Evolutionary conservation across 1,284 basidiomycete genomes (phyloP).

Genomic region (Wallemia ichthyophaga): DNA sequence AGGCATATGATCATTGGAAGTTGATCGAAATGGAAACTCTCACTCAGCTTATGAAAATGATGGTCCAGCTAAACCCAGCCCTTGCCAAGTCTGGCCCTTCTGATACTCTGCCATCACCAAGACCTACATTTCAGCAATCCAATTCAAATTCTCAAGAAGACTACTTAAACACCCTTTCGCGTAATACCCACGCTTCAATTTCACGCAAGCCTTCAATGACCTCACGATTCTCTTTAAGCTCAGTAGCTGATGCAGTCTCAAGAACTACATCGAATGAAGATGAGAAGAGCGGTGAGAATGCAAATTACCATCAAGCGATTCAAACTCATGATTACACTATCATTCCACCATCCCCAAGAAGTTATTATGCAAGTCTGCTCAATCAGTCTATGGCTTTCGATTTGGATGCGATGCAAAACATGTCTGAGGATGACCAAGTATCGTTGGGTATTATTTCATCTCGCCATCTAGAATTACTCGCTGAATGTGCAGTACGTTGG

Average conservation of each 20-base stretch:
- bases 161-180: constrained; percentile 12
- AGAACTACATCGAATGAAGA: constrained; percentile 16
- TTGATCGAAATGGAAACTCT: constrained; percentile 53
- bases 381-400: constrained; percentile 59
- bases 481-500: constrained; percentile 69
- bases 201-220: constrained; percentile 28
- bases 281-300: constrained; percentile 16
- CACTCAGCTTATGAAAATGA: constrained; percentile 58
- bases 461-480: constrained; percentile 49
- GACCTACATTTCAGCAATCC: not conserved
- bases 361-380: constrained; percentile 54
- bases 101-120: constrained; percentile 17
- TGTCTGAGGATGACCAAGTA: constrained; percentile 86
- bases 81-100: constrained; percentile 44
- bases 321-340: constrained; percentile 3
- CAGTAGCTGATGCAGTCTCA: constrained; percentile 11
- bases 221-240: constrained; percentile 14
- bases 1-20: constrained; percentile 57
- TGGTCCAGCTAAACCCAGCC: constrained; percentile 63
- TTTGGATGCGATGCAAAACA: constrained; percentile 59
- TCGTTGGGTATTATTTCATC: constrained; percentile 70
- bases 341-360: constrained; percentile 63
- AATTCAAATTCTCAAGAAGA: constrained; percentile 1
- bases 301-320: constrained; percentile 31
- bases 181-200: too few relatives aligned